These are phyloP conservation scores for Spongispora temasekensis DNA, from an alignment of 1,284 basidiomycete genomes.

Conservation along the genomic window DNA sequence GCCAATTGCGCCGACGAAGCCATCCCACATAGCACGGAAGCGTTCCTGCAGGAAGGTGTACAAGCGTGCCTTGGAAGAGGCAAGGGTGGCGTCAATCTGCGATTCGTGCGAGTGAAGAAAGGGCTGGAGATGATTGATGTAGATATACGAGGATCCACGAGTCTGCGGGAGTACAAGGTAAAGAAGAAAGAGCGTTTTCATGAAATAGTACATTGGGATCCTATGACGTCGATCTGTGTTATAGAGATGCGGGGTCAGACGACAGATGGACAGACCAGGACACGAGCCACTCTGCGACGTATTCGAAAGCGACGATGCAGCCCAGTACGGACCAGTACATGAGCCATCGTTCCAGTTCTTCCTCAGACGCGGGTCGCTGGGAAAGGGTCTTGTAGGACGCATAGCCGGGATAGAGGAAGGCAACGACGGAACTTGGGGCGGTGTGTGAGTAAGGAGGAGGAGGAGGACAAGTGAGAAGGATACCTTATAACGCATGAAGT, in stretches of 20 bases:
- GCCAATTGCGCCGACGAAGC: slow-evolving; percentile 51
- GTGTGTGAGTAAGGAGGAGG: not conserved
- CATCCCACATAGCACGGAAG: slow-evolving; percentile 62
- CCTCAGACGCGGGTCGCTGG: slow-evolving; percentile 75
- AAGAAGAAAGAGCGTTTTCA: slow-evolving; percentile 84
- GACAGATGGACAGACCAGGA: slow-evolving; percentile 59
- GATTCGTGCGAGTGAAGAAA: slow-evolving; percentile 77
- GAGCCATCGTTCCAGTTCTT: slow-evolving; percentile 81
- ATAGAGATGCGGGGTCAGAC: slow-evolving; percentile 8
- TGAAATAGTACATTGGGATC: slow-evolving; percentile 85
- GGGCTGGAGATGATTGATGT: slow-evolving; percentile 73
- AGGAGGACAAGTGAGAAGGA: slow-evolving; percentile 18
- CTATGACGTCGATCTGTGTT: slow-evolving; percentile 40
- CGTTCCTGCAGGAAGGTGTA: slow-evolving; percentile 69
- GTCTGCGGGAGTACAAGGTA: slow-evolving; percentile 92
- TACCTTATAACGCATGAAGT: slow-evolving; percentile 45
- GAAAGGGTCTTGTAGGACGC: slow-evolving; percentile 85
- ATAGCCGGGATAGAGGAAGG: slow-evolving; percentile 83
- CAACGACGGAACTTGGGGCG: slow-evolving; percentile 55
- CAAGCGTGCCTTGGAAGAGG: slow-evolving; percentile 56
- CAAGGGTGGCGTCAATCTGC: slow-evolving; percentile 78
- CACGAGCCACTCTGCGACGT: slow-evolving; percentile 80
- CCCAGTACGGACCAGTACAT: slow-evolving; percentile 92
- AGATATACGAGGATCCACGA: slow-evolving; percentile 79
- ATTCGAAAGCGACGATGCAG: slow-evolving; percentile 72